These are phyloP conservation scores for Triangularia verruculosa DNA, from an alignment of 2,329 filamentous ascomycete species.

Conservation along the genomic window DNA sequence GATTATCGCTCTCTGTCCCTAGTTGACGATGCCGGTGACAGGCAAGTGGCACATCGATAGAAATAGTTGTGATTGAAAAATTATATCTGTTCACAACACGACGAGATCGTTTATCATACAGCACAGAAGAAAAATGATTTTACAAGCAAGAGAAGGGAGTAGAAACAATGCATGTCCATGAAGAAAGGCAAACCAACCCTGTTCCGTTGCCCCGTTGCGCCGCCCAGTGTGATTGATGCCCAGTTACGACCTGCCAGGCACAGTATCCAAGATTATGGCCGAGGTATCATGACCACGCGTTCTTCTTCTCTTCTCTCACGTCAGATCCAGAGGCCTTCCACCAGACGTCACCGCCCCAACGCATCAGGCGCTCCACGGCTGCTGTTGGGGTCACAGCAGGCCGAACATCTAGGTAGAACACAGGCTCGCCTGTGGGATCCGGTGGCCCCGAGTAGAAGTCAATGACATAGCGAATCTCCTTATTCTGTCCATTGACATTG, in stretches of 20 bases:
- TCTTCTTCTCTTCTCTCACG: constrained; percentile 43
- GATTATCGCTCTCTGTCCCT: neutral
- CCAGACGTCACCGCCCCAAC: constrained; percentile 94
- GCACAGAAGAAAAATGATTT: neutral
- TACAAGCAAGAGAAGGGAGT: constrained; percentile 16
- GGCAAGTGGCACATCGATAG: neutral
- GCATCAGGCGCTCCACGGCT: constrained; percentile 75
- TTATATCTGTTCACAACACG: neutral
- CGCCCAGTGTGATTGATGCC: neutral
- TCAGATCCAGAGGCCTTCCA: constrained; percentile 79
- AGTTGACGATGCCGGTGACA: neutral
- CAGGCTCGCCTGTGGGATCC: constrained; percentile 81
- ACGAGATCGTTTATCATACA: neutral
- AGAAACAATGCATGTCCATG: neutral
- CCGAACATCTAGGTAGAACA: constrained; percentile 93
- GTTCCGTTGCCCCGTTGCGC: constrained; percentile 2
- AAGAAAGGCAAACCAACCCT: neutral
- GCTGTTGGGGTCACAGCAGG: constrained; percentile 80
- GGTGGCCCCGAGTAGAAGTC: constrained; percentile 89
- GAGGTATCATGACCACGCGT: neutral
- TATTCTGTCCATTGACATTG: constrained; percentile 61
- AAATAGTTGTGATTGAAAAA: neutral
- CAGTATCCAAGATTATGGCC: neutral
- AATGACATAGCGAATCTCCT: constrained; percentile 90
- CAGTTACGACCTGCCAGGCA: neutral